A percentile compares a stretch with the other conserved stretches of the same genome.
These are phyloP conservation scores for Phtheirospermum japonicum DNA, from an alignment of 257 asterid species.

Conservation along the genomic window DNA sequence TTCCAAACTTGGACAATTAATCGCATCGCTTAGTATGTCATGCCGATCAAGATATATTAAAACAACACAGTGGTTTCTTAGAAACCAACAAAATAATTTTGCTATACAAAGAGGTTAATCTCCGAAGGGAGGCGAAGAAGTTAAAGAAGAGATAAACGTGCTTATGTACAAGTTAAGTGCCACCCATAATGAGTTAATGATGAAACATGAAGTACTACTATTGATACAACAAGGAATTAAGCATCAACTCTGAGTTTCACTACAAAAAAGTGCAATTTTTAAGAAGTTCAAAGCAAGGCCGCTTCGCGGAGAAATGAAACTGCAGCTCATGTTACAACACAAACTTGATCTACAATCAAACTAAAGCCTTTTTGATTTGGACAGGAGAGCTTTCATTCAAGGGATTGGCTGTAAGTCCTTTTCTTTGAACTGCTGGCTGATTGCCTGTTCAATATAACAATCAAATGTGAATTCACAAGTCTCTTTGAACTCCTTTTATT, in stretches of 20 bases:
- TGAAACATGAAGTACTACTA: constrained; percentile 29
- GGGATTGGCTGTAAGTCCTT: constrained; percentile 45
- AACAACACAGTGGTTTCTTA: neutral
- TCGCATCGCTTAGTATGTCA: neutral
- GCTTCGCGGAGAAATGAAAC: constrained; percentile 31
- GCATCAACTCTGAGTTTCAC: constrained; percentile 29
- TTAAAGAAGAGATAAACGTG: constrained; percentile 21
- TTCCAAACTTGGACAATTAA: neutral
- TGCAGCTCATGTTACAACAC: constrained; percentile 27
- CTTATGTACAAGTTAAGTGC: constrained; percentile 40
- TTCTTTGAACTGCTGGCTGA: constrained; percentile 64
- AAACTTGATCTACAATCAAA: constrained; percentile 16
- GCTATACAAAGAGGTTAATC: constrained; percentile 21
- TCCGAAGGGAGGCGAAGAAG: neutral
- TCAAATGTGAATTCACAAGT: constrained; percentile 9
- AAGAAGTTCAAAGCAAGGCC: constrained; percentile 30
- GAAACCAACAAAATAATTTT: constrained; percentile 15
- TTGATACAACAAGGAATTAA: constrained; percentile 35
- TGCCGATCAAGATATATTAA: neutral
- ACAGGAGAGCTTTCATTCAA: constrained; percentile 27
- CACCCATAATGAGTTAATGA: constrained; percentile 22
- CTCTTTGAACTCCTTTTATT: neutral
- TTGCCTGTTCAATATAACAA: constrained; percentile 45
- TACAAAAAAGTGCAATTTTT: constrained; percentile 24
- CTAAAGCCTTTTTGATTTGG: constrained; percentile 8